Base-by-base conservation (phyloP, 106 monocot genomes). In the Posidonia australis region DNA sequence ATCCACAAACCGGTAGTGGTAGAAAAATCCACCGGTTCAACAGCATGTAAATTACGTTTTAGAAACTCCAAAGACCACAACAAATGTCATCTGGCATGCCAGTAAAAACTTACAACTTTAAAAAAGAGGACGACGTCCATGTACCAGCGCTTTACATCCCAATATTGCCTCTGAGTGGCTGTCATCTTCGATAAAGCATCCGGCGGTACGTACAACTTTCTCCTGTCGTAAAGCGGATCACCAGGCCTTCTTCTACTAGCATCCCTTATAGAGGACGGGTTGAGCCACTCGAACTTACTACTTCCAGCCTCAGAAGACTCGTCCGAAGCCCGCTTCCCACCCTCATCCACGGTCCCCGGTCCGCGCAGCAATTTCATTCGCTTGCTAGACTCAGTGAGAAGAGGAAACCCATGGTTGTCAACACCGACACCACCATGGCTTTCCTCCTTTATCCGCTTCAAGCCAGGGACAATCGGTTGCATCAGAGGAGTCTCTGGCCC, bases 111-210 rank as follows among this genome's bases (percentile, higher is more conserved):
- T 96, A 96, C 94, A 29, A 96, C 90, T 96, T 96, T 96, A 70
- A 96, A 96, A 51, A 96, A 96, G 13, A 96, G 84, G 26, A 94
- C 73, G 62, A 90, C 63, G 76, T 96, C 94, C 86, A 96, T 84
- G 62, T 96, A 96, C 59, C 69, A 51, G 53, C 90, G 77, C 73
- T 96, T 96, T 44, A 82, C 82, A 75, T 76, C 80, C 94, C 94
- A 96, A 60, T 96, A 96, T 61, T 96, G 94, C 71, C 80, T 96
- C 52, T 96, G 94, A 65, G 84, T 82, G 64, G 90, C 86, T 21
- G 94, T 82, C 94, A 96, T 86, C 47, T 86, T 96, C 47, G 66
- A 76, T 56, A 90, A 47, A 65, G 62, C 78, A 75, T 84, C 86
- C 72, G 90, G 76, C 3, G 94, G 90, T 68, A 96, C 82, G 68